phyloP scores from a whole-genome alignment of 2,329 filamentous ascomycete species.

The Aspergillus pseudoglaucus region DNA sequence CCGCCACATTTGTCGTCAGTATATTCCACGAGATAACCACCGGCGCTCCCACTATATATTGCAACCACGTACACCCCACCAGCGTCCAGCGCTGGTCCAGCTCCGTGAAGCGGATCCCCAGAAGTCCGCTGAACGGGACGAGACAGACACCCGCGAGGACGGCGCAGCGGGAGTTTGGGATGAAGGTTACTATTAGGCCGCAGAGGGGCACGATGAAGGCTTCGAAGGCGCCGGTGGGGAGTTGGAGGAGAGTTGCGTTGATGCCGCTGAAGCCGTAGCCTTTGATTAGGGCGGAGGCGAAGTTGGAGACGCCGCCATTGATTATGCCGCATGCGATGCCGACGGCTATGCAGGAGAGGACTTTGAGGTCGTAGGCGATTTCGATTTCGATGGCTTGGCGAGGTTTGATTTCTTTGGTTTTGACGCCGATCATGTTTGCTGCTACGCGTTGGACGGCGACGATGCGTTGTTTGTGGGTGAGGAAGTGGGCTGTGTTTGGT shows the following conservation, averaged over 20 bases:
- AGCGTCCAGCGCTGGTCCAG: constrained; percentile 41
- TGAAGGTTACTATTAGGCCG: constrained; percentile 39
- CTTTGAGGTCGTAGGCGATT: constrained; percentile 33
- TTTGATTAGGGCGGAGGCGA: constrained; percentile 41
- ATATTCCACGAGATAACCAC: constrained; percentile 49
- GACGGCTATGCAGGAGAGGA: constrained; percentile 35
- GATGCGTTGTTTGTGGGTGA: constrained; percentile 33
- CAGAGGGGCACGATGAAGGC: constrained; percentile 25
- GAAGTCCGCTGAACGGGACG: constrained; percentile 40
- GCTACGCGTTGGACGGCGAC: constrained; percentile 37
- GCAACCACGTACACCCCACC: constrained; percentile 49
- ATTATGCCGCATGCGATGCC: constrained; percentile 42
- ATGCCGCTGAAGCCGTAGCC: constrained; percentile 34
- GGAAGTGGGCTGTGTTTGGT: constrained; percentile 32
- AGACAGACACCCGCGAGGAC: constrained; percentile 24
- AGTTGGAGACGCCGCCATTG: constrained; percentile 47
- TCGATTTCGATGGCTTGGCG: constrained; percentile 36
- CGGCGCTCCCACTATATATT: constrained; percentile 45
- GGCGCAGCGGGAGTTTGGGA: constrained; percentile 36
- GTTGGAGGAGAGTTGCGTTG: constrained; percentile 27
- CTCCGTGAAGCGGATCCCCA: constrained; percentile 45
- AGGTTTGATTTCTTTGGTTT: constrained; percentile 29
- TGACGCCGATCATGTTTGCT: constrained; percentile 38
- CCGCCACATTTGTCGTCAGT: constrained; percentile 41
- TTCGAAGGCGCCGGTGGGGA: constrained; percentile 30